These are phyloP conservation scores for Abrus precatorius DNA, from an alignment of 306 rosid species.

Conservation along the genomic window DNA sequence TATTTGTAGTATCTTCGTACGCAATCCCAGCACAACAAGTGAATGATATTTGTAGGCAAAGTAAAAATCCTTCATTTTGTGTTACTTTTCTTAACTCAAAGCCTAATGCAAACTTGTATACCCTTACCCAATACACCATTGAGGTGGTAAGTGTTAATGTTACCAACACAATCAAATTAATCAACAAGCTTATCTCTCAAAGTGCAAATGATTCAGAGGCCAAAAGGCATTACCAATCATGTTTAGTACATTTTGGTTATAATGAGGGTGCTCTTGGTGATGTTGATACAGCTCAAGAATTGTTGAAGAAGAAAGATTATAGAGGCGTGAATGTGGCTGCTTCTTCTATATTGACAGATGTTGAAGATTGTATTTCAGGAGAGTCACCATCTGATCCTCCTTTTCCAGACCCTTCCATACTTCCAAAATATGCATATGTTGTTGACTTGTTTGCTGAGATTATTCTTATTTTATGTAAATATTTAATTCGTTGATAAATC, in stretches of 20 bases:
- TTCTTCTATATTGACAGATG: not conserved
- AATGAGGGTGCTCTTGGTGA: not conserved
- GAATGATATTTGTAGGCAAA: not conserved
- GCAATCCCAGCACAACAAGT: not conserved
- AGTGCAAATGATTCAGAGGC: not conserved
- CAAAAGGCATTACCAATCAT: not conserved
- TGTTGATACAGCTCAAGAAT: not conserved
- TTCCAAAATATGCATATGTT: not conserved
- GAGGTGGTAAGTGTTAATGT: not conserved
- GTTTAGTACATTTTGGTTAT: not conserved
- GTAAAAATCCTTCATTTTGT: conserved; percentile 5
- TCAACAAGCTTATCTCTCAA: not conserved
- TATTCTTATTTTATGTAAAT: not conserved
- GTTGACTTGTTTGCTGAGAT: not conserved
- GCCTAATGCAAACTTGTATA: not conserved
- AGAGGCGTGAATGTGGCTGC: not conserved
- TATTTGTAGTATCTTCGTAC: not conserved
- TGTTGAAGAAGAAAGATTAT: not conserved
- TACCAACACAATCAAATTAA: not conserved
- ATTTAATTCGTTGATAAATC: not conserved
- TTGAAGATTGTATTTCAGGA: not conserved
- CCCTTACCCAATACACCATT: conserved; percentile 15
- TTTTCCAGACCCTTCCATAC: not conserved
- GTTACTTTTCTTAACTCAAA: not conserved
- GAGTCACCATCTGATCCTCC: not conserved